Percentiles rank a stretch among this genome's conserved stretches.
Evolutionary conservation across 1,284 basidiomycete species (phyloP).

Genomic region (Ustilago lituana): DNA sequence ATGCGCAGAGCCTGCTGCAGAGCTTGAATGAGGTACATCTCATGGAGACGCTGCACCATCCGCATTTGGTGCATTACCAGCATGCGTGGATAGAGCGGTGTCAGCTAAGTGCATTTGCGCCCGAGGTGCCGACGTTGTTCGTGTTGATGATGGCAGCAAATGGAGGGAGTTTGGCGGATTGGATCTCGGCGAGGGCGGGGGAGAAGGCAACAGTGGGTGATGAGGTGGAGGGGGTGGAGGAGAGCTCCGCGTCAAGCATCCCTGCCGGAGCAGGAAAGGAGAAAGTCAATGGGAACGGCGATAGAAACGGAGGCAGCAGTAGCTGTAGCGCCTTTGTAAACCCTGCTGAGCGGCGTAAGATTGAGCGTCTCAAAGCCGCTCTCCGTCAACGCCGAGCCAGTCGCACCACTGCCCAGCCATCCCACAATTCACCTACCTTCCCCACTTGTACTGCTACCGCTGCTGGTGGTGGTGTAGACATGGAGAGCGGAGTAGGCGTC

Average conservation of each 20-base stretch:
- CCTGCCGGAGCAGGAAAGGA: background rate
- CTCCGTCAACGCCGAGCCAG: conserved; percentile 41
- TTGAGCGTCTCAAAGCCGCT: conserved; percentile 49
- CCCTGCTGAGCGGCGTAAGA: conserved; percentile 12
- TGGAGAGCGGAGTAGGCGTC: conserved; percentile 24
- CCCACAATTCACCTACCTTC: background rate
- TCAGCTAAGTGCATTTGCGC: conserved; percentile 51
- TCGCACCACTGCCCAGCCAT: background rate
- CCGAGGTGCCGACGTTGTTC: conserved; percentile 60
- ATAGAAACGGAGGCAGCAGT: no score
- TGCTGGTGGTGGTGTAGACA: no score
- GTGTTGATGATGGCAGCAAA: conserved; percentile 67
- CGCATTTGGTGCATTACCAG: conserved; percentile 92
- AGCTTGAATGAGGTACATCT: conserved; percentile 75
- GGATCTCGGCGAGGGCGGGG: conserved; percentile 53
- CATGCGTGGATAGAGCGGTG: conserved; percentile 86
- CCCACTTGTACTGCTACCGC: no score
- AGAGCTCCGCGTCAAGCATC: no score
- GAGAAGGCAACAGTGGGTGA: background rate
- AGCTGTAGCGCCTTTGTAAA: no score
- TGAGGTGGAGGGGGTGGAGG: background rate
- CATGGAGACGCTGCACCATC: conserved; percentile 85
- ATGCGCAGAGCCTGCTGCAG: conserved; percentile 45
- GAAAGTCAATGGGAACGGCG: background rate
- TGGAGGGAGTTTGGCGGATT: conserved; percentile 63